A percentile compares a stretch with the other conserved stretches of the same genome.
These are phyloP conservation scores for Capsella rubella DNA, from an alignment of 441 rosid genomes.

Conservation along the genomic window DNA sequence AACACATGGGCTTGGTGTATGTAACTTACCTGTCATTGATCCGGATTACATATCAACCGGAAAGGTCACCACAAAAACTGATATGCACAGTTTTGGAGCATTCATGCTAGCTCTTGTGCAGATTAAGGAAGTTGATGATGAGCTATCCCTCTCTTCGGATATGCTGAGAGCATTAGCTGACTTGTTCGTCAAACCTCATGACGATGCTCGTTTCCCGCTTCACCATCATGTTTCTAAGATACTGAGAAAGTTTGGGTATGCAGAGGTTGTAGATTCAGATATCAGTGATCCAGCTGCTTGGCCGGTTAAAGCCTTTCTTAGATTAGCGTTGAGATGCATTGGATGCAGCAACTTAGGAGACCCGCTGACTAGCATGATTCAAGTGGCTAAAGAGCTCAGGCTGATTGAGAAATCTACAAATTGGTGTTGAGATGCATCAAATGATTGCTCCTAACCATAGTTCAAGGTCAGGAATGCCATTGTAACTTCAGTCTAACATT, in stretches of 20 bases:
- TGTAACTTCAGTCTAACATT: neutral
- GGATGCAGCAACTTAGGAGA: constrained; percentile 34
- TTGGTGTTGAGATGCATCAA: neutral
- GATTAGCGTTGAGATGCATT: constrained; percentile 42
- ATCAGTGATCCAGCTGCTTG: constrained; percentile 21
- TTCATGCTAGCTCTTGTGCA: constrained; percentile 37
- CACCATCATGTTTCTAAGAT: constrained; percentile 32
- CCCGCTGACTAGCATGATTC: constrained; percentile 33
- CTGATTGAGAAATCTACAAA: constrained; percentile 21
- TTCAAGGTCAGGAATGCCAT: neutral
- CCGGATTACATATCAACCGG: constrained; percentile 26
- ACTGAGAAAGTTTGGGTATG: constrained; percentile 35
- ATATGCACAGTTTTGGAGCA: constrained; percentile 35
- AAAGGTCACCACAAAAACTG: constrained; percentile 35
- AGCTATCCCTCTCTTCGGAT: constrained; percentile 27
- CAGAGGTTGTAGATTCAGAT: constrained; percentile 25
- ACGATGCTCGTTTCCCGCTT: constrained; percentile 10
- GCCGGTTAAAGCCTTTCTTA: constrained; percentile 24
- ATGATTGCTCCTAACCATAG: neutral
- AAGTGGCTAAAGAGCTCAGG: constrained; percentile 35
- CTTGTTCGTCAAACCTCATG: constrained; percentile 32
- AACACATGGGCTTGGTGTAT: constrained; percentile 35
- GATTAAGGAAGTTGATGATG: constrained; percentile 29
- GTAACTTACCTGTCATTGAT: constrained; percentile 34
- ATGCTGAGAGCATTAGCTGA: constrained; percentile 44